Evolutionary conservation across 306 rosid species (phyloP).

Genomic region (Trifolium dubium): DNA sequence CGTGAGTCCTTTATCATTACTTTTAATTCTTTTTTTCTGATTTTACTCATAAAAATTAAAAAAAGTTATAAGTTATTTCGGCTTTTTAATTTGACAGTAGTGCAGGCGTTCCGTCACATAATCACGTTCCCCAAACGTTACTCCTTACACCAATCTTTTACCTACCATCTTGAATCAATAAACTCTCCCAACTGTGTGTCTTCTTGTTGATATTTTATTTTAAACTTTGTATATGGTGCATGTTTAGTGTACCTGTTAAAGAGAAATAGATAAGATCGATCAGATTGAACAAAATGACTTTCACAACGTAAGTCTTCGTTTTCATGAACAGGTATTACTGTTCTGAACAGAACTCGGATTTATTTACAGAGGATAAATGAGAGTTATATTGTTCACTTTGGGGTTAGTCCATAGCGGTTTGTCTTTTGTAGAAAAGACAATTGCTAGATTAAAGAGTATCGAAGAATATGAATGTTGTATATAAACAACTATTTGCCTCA

Average conservation of each 20-base stretch:
- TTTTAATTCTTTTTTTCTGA: neutral
- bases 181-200: neutral
- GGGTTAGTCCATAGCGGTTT: too few relatives aligned
- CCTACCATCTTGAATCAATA: constrained; percentile 48
- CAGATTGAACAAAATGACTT: too few relatives aligned
- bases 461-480: too few relatives aligned
- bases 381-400: too few relatives aligned
- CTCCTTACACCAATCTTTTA: constrained; percentile 37
- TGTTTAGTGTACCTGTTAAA: constrained; percentile 7
- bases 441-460: too few relatives aligned
- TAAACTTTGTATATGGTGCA: neutral
- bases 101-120: constrained; percentile 29
- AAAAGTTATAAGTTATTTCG: neutral
- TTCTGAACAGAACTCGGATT: too few relatives aligned
- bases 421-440: too few relatives aligned
- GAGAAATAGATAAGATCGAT: neutral
- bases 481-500: too few relatives aligned
- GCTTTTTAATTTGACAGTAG: constrained; percentile 9
- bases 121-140: constrained; percentile 29
- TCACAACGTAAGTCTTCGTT: too few relatives aligned
- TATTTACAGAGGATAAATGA: too few relatives aligned
- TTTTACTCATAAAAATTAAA: neutral
- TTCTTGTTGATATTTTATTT: neutral
- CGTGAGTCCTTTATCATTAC: neutral
- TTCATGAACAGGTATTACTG: too few relatives aligned